phyloP scores from a whole-genome alignment of 305 asterid species.

The Ilex paraguariensis region DNA sequence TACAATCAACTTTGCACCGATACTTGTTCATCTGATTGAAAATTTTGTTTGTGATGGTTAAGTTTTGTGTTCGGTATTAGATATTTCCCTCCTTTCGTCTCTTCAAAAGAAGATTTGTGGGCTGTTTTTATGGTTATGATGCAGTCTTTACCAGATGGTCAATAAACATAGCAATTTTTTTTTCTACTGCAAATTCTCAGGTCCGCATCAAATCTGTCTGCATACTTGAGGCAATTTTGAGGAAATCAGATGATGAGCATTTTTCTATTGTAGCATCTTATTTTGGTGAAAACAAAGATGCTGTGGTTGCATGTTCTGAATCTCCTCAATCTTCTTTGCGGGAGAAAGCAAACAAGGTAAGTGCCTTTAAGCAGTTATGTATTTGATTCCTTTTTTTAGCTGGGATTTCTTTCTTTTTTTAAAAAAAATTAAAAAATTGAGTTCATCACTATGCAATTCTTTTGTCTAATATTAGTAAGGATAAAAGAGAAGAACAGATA shows the following conservation, averaged over 20 bases:
- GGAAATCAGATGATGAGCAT: slow-evolving; percentile 66
- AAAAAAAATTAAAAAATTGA: too few species aligned
- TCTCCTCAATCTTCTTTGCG: slow-evolving; percentile 97
- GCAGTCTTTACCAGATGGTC: slow-evolving; percentile 2
- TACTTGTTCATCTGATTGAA: too few species aligned
- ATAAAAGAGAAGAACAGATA: too few species aligned
- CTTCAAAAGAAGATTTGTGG: background rate
- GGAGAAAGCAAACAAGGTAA: slow-evolving; percentile 92
- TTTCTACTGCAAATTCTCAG: slow-evolving; percentile 34
- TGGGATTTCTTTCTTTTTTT: too few species aligned
- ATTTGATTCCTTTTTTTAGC: background rate
- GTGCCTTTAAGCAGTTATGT: background rate
- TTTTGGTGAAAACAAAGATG: slow-evolving; percentile 64
- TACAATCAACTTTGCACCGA: background rate
- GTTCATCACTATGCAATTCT: too few species aligned
- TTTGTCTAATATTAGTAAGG: too few species aligned
- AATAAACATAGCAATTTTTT: slow-evolving; percentile 10
- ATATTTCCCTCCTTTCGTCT: too few species aligned
- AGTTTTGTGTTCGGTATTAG: too few species aligned
- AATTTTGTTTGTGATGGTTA: too few species aligned
- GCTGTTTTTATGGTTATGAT: background rate
- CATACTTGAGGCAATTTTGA: slow-evolving; percentile 84
- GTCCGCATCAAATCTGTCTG: slow-evolving; percentile 91
- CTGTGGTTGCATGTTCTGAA: slow-evolving; percentile 75
- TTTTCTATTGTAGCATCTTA: slow-evolving; percentile 57